Percentiles rank a stretch among this genome's conserved stretches.
Evolutionary conservation across 164 flowering plant species (phyloP).

Genomic region (Cinnamomum micranthum): DNA sequence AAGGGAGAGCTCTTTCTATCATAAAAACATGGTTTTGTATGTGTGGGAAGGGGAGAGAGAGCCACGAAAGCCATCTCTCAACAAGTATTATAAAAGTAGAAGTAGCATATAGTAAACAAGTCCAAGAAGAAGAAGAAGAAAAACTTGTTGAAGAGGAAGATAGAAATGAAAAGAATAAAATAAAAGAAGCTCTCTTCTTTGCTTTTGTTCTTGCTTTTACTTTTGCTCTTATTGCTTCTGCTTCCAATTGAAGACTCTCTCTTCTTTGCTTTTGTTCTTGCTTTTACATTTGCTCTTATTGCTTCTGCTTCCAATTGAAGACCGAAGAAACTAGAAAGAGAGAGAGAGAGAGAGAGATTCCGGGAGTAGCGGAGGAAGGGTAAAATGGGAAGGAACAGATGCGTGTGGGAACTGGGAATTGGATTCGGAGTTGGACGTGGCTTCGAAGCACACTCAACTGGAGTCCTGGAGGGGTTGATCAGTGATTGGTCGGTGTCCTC

Average conservation of each 20-base stretch:
- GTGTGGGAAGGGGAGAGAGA: slow-evolving; percentile 3
- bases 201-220: neutral
- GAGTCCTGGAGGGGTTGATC: neutral
- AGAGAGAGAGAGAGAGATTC: neutral
- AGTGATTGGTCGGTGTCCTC: too few species aligned
- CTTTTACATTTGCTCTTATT: neutral
- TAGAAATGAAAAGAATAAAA: too few species aligned
- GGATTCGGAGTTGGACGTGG: neutral
- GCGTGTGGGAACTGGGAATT: neutral
- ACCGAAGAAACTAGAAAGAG: too few species aligned
- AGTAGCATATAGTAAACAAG: neutral
- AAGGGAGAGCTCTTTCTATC: neutral
- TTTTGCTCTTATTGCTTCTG: neutral
- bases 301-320: too few species aligned
- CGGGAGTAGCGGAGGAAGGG: neutral
- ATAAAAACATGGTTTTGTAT: neutral
- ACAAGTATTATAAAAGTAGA: neutral
- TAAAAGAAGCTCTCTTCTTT: neutral
- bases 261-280: neutral
- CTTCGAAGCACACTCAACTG: neutral
- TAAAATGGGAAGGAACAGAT: neutral
- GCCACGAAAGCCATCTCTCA: slow-evolving; percentile 5
- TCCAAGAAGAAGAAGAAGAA: neutral
- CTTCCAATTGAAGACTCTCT: neutral
- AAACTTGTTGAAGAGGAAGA: neutral